phyloP scores from a whole-genome alignment of 805 yeast species.

The Kluyveromyces lactis region DNA sequence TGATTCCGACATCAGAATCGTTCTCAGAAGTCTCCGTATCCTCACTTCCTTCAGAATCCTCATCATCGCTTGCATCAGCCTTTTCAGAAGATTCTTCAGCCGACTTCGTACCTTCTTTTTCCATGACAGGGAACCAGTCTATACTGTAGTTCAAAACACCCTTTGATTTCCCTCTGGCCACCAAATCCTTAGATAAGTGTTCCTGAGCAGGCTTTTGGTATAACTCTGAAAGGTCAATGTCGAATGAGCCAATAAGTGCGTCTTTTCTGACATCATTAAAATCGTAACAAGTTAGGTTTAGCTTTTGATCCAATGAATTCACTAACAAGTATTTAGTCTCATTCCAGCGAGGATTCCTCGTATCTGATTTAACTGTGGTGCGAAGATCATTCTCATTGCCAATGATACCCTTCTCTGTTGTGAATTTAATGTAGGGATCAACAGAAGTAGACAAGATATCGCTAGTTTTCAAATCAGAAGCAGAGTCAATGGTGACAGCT shows the following conservation, averaged over 20 bases:
- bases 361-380: slow-evolving; percentile 50
- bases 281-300: slow-evolving; percentile 47
- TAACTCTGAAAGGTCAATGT: slow-evolving; percentile 50
- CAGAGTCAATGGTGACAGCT: slow-evolving; percentile 53
- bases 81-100: slow-evolving; percentile 13
- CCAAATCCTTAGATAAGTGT: slow-evolving; percentile 19
- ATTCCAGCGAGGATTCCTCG: slow-evolving; percentile 55
- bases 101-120: slow-evolving; percentile 2
- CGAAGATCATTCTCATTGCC: slow-evolving; percentile 30
- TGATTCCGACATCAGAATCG: slow-evolving; percentile 65
- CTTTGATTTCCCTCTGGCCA: slow-evolving; percentile 39
- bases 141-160: slow-evolving; percentile 54
- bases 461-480: slow-evolving; percentile 38
- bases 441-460: slow-evolving; percentile 34
- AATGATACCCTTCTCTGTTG: slow-evolving; percentile 35
- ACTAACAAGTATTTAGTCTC: slow-evolving; percentile 57
- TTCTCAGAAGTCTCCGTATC: slow-evolving; percentile 29
- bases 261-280: slow-evolving; percentile 51
- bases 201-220: slow-evolving; percentile 40
- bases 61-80: slow-evolving; percentile 16
- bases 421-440: slow-evolving; percentile 52
- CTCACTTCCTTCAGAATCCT: slow-evolving; percentile 13
- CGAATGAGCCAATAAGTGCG: slow-evolving; percentile 39
- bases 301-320: slow-evolving; percentile 45
- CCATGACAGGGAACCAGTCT: slow-evolving; percentile 32